phyloP scores from a whole-genome alignment of 176 grass and related monocot species.

The Poa annua region DNA sequence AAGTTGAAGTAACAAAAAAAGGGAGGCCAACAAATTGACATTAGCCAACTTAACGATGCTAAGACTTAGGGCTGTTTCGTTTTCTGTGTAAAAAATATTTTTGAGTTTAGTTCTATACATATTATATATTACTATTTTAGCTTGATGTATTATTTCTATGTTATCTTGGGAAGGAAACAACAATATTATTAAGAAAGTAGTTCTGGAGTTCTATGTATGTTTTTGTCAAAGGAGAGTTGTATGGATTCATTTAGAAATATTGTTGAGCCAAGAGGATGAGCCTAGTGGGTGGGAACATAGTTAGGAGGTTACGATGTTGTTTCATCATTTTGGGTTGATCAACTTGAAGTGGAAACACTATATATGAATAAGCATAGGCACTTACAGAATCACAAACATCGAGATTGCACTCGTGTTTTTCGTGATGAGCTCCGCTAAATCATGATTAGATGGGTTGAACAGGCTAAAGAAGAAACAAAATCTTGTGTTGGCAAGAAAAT shows the following conservation, averaged over 20 bases:
- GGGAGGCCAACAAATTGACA: slow-evolving; percentile 19
- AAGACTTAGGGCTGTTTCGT: not conserved
- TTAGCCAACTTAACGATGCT: slow-evolving; percentile 44
- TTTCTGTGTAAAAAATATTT: not conserved
- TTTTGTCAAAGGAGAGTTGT: slow-evolving; percentile 41
- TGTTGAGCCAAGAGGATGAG: slow-evolving; percentile 34
- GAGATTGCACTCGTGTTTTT: not conserved
- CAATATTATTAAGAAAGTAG: not conserved
- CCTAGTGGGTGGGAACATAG: slow-evolving; percentile 24
- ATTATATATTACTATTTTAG: slow-evolving; percentile 10
- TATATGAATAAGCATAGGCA: slow-evolving; percentile 31
- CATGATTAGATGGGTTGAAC: not conserved
- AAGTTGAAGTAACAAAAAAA: slow-evolving; percentile 28
- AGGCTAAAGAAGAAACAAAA: not conserved
- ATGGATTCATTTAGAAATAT: slow-evolving; percentile 39
- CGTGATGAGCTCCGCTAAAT: not conserved
- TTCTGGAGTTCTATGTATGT: slow-evolving; percentile 23
- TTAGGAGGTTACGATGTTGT: slow-evolving; percentile 39
- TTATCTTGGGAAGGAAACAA: slow-evolving; percentile 1
- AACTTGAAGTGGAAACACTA: slow-evolving; percentile 28
- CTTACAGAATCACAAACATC: slow-evolving; percentile 34
- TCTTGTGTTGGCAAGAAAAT: not conserved
- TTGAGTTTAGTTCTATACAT: not conserved
- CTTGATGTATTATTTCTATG: slow-evolving; percentile 13
- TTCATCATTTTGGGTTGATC: slow-evolving; percentile 43